phyloP scores from a whole-genome alignment of 2,329 filamentous ascomycete species.

The Trichoderma sp. region DNA sequence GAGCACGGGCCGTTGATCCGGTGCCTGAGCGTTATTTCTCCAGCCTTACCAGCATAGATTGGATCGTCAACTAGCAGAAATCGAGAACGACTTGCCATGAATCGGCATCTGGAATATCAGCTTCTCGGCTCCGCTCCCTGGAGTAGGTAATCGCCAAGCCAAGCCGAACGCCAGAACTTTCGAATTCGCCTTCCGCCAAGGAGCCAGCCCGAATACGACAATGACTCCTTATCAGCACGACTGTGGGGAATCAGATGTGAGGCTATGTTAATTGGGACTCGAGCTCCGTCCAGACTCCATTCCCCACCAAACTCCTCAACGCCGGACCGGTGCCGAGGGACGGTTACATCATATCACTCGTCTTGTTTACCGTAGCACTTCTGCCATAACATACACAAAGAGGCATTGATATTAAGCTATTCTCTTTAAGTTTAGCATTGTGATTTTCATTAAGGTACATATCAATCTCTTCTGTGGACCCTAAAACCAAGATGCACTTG shows the following conservation, averaged over 20 bases:
- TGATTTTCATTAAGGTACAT: neutral
- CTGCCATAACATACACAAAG: neutral
- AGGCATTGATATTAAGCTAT: neutral
- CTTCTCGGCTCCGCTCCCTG: neutral
- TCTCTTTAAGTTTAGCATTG: neutral
- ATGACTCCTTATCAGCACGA: neutral
- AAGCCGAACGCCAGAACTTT: neutral
- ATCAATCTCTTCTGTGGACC: neutral
- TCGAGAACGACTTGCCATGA: neutral
- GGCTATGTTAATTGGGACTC: neutral
- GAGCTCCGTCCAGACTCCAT: conserved; percentile 1
- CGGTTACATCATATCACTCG: conserved; percentile 21
- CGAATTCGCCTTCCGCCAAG: neutral
- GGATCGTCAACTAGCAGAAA: conserved; percentile 3
- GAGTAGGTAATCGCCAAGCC: neutral
- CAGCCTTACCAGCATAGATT: neutral
- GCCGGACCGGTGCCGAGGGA: conserved; percentile 16
- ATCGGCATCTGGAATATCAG: neutral
- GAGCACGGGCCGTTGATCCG: conserved; percentile 12
- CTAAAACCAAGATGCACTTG: neutral
- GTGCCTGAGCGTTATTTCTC: conserved; percentile 10
- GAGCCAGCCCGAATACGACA: conserved; percentile 10
- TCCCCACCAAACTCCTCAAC: conserved; percentile 21
- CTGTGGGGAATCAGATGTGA: conserved; percentile 21
- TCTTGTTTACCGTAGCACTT: neutral